These are phyloP conservation scores for Ceratocystis huliohia DNA, from an alignment of 2,329 filamentous ascomycete species.

Conservation along the genomic window DNA sequence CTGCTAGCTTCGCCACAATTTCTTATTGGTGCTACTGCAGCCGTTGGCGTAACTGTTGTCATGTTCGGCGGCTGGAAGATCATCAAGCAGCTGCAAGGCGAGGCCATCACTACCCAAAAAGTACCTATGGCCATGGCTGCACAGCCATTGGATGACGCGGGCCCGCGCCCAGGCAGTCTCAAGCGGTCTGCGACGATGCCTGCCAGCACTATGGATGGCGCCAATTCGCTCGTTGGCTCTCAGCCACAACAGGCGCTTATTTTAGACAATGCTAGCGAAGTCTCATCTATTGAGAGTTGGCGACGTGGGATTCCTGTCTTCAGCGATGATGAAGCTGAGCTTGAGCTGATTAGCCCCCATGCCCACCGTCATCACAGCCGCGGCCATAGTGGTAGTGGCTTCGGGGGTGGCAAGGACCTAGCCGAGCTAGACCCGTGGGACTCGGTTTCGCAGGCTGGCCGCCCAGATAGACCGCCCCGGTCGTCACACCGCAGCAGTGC, in stretches of 20 bases:
- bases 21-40: slow-evolving; percentile 78
- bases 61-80: slow-evolving; percentile 97
- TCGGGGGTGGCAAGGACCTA: slow-evolving; percentile 30
- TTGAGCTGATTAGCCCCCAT: slow-evolving; percentile 46
- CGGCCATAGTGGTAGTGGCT: slow-evolving; percentile 17
- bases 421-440: slow-evolving; percentile 30
- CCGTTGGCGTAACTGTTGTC: slow-evolving; percentile 85
- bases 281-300: slow-evolving; percentile 48
- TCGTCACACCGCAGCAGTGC: slow-evolving; percentile 21
- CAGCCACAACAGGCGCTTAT: slow-evolving; percentile 40
- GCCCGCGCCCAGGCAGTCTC: not conserved
- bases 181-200: slow-evolving; percentile 20
- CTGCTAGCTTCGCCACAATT: slow-evolving; percentile 86
- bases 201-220: slow-evolving; percentile 14
- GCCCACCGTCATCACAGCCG: slow-evolving; percentile 35
- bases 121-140: slow-evolving; percentile 25
- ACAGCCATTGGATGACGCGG: not conserved
- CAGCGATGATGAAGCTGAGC: slow-evolving; percentile 38
- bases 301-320: slow-evolving; percentile 35
- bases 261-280: slow-evolving; percentile 34
- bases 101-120: slow-evolving; percentile 23
- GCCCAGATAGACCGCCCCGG: slow-evolving; percentile 21
- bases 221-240: slow-evolving; percentile 28
- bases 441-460: slow-evolving; percentile 22
- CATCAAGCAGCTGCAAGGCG: slow-evolving; percentile 63